Evolutionary conservation across 2,329 filamentous ascomycete genomes (phyloP), one percentile per base, ranked within the genome.

Genomic region (Clonostachys byssicola): DNA sequence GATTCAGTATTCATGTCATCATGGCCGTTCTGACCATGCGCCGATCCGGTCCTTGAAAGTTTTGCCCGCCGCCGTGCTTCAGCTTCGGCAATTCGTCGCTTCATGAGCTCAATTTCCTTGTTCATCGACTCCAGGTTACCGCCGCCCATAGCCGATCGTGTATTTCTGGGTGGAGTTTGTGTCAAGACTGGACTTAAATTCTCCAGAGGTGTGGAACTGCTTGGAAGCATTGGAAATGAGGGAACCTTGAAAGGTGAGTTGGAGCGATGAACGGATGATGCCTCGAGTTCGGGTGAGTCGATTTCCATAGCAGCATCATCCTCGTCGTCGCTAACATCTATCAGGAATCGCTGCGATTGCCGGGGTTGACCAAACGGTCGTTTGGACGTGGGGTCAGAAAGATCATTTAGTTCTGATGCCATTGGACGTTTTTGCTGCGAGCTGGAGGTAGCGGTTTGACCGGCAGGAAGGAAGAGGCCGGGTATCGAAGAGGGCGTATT

Each of bases 291-390:
- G 10, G 72, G 74, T 42, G 77, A 81, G 23, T 81, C 81, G 20
- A 86, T 73, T 34, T 88, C 85, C 81, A 86, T 87, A 48, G 83
- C 83, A 42, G 83, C 75, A 52, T 84, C 80, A 47, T 82, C 80
- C 44, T 82, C 78, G 36, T 78, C 75, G 7, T 95, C 92, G 60
- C 89, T 95, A 38, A 95, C 85, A 53, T 95, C 82, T 54, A 96
- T 95, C 38, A 96, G 80, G 45, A 95, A 78, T 4, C 78, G 78
- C 44, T 83, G 75, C 20, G 85, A 75, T 45, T 77, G 70, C 20
- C 74, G 72, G 42, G 72, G 73, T 41, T 84, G 80, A 12, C 78
- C 80, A 56, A 85, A 84, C 5, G 81, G 78, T 43, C 85, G 81
- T 55, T 88, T 88, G 2, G 65, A 57, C 3, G 61, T 56, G 1